These are phyloP conservation scores for Ustilago esculenta DNA, from an alignment of 1,284 basidiomycete genomes.

Conservation along the genomic window DNA sequence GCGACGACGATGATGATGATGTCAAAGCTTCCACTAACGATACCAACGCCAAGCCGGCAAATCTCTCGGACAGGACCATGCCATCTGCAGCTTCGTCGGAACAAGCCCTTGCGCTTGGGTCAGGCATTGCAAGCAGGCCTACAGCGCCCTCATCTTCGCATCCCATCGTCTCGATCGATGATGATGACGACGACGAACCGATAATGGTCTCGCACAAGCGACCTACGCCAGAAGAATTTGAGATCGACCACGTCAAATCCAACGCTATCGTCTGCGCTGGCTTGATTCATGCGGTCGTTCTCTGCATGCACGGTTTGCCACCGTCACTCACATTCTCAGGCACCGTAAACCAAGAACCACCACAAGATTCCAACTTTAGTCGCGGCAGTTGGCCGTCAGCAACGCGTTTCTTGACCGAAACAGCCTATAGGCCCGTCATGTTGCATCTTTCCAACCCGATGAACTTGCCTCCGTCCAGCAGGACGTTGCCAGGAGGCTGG, in stretches of 20 bases:
- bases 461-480: constrained; percentile 5
- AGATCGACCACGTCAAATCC: constrained; percentile 40
- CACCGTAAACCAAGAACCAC: constrained; percentile 24
- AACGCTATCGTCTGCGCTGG: constrained; percentile 61
- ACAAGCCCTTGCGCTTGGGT: too few relatives aligned
- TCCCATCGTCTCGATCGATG: constrained; percentile 4
- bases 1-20: constrained; percentile 36
- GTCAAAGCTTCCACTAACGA: too few relatives aligned
- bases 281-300: constrained; percentile 52
- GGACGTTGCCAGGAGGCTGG: constrained; percentile 29
- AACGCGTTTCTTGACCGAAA: constrained; percentile 52
- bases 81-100: too few relatives aligned
- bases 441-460: constrained; percentile 28
- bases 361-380: constrained; percentile 35
- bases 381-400: constrained; percentile 40
- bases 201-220: constrained; percentile 44
- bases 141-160: not conserved
- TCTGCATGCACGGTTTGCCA: constrained; percentile 59
- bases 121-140: too few relatives aligned
- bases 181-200: constrained; percentile 57
- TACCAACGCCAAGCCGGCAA: too few relatives aligned
- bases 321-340: constrained; percentile 35
- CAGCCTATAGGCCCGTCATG: constrained; percentile 55
- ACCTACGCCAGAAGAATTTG: constrained; percentile 23
- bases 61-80: too few relatives aligned